Conservation (phyloP, 169 alveolate genomes). For the Plasmodium billcollinsi region DNA sequence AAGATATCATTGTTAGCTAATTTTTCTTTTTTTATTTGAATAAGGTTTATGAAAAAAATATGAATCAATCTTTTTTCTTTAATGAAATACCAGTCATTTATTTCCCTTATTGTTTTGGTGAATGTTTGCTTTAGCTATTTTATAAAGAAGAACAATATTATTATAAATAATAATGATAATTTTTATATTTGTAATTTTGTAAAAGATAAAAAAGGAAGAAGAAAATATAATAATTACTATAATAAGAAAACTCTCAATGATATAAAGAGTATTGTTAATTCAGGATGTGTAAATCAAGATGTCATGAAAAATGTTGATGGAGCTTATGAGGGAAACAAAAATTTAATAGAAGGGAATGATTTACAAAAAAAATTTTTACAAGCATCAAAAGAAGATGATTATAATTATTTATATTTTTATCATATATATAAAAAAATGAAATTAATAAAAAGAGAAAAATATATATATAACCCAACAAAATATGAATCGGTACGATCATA, state of each 20-base stretch:
- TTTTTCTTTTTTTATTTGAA: no score
- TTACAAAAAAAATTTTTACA: slow-evolving; percentile 7
- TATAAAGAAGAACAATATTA: slow-evolving; percentile 19
- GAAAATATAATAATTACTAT: neutral
- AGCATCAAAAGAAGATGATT: slow-evolving; percentile 64
- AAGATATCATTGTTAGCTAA: no score
- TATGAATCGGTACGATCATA: slow-evolving; percentile 58
- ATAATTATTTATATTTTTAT: slow-evolving; percentile 44
- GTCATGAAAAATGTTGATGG: neutral
- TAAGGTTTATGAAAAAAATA: no score
- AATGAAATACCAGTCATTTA: slow-evolving; percentile 42
- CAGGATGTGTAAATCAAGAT: slow-evolving; percentile 6
- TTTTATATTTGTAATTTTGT: neutral
- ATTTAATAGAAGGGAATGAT: neutral
- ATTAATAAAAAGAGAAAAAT: slow-evolving; percentile 43
- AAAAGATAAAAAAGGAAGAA: neutral
- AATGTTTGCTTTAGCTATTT: slow-evolving; percentile 27
- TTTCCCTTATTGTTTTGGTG: slow-evolving; percentile 19
- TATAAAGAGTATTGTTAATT: neutral
- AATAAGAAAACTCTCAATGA: neutral
- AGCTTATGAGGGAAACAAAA: neutral
- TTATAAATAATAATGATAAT: neutral
- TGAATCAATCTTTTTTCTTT: slow-evolving; percentile 5
- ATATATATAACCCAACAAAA: slow-evolving; percentile 49
- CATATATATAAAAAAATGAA: slow-evolving; percentile 62